Conservation (phyloP, 345 rosid species). For the Eucalyptus guilfoylei region DNA sequence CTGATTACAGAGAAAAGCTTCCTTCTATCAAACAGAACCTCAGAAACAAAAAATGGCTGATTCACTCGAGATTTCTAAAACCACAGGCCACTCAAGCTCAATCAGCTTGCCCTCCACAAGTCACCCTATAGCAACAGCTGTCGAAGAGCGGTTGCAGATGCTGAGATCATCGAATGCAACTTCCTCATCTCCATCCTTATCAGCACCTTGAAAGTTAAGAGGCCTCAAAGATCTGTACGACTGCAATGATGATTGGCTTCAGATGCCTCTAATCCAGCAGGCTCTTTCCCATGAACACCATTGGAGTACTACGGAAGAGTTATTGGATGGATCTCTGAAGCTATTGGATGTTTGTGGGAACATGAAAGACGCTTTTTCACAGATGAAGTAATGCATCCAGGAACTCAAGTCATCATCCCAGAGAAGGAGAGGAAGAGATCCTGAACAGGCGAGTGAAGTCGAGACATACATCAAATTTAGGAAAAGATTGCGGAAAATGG, state of each 20-base stretch:
- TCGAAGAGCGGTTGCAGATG: not conserved
- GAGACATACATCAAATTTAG: not conserved
- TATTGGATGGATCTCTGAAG: constrained; percentile 5
- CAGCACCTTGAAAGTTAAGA: not conserved
- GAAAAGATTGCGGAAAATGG: not conserved
- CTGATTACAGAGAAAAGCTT: not conserved
- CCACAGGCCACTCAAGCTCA: constrained; percentile 4
- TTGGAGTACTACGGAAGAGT: not conserved
- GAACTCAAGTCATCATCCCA: not conserved
- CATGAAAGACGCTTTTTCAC: not conserved
- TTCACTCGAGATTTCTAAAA: not conserved
- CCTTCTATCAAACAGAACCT: not conserved
- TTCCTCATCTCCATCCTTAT: not conserved
- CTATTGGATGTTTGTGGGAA: not conserved
- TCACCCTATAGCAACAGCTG: not conserved
- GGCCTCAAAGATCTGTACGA: not conserved
- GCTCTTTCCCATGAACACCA: not conserved
- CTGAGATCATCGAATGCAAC: not conserved
- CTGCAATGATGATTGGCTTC: constrained; percentile 1
- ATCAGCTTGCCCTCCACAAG: constrained; percentile 16
- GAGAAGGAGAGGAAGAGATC: not conserved
- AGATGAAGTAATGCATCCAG: not conserved
- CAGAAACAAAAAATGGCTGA: not conserved
- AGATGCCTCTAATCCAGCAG: not conserved
- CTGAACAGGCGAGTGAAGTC: not conserved